A percentile compares a stretch with the other conserved stretches of the same genome.
These are phyloP conservation scores for Aspergillus campestris DNA, from an alignment of 495 filamentous ascomycete genomes.

Conservation along the genomic window DNA sequence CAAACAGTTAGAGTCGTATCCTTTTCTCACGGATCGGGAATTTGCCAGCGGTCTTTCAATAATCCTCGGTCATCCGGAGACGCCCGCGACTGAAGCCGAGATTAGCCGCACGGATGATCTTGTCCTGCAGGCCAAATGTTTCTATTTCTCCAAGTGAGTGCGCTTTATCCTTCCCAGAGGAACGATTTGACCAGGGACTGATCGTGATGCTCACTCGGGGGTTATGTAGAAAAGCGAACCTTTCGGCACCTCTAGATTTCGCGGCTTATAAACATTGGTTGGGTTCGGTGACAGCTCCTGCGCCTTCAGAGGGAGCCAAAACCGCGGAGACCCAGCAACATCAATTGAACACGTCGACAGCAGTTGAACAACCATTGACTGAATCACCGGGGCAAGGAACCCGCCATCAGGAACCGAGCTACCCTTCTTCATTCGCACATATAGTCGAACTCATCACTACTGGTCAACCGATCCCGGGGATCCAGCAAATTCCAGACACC, in stretches of 20 bases:
- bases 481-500: constrained; percentile 80
- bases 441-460: constrained; percentile 83
- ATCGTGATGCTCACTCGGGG: not conserved
- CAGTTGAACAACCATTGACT: not conserved
- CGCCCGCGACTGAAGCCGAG: constrained; percentile 34
- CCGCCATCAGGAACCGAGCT: constrained; percentile 42
- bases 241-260: constrained; percentile 31
- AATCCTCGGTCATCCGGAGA: constrained; percentile 36
- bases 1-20: constrained; percentile 25
- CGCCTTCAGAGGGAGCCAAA: not conserved
- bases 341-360: not conserved
- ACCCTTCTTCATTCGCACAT: constrained; percentile 79
- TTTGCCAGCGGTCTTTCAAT: constrained; percentile 42
- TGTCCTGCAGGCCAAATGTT: constrained; percentile 44
- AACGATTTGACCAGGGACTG: not conserved
- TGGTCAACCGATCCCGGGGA: constrained; percentile 79
- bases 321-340: not conserved
- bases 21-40: constrained; percentile 34
- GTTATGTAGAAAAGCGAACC: constrained; percentile 29
- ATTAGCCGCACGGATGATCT: constrained; percentile 34
- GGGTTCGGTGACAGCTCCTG: constrained; percentile 5
- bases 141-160: constrained; percentile 43
- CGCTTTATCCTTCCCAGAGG: not conserved
- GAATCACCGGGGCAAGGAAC: not conserved
- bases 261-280: constrained; percentile 37